Conservation (phyloP, 345 rosid genomes). For the Iberis pinnata region DNA sequence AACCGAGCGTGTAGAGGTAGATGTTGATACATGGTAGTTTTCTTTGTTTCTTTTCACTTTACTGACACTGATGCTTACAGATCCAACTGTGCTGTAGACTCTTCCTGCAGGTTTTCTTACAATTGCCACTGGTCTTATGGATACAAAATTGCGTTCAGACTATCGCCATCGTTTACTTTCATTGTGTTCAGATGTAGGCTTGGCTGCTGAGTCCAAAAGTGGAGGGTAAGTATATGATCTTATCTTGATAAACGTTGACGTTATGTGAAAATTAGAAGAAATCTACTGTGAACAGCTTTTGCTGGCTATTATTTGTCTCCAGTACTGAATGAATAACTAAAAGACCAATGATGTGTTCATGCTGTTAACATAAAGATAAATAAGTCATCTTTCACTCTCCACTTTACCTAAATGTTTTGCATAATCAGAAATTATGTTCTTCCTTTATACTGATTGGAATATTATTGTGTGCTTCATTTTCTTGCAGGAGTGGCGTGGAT, state of each 20-base stretch:
- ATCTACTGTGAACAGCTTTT: constrained; percentile 16
- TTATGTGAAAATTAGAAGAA: neutral
- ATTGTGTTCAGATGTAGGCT: constrained; percentile 95
- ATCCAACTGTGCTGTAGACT: constrained; percentile 69
- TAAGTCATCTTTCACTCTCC: too few species aligned
- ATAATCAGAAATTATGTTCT: neutral
- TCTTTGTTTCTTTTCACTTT: constrained; percentile 14
- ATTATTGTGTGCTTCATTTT: constrained; percentile 11
- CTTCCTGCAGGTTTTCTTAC: constrained; percentile 98
- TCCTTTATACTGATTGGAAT: constrained; percentile 13
- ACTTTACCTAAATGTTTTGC: too few species aligned
- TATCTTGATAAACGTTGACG: constrained; percentile 1
- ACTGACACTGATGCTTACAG: constrained; percentile 41
- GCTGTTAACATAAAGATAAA: neutral
- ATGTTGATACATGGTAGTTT: constrained; percentile 19
- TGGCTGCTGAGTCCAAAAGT: constrained; percentile 94
- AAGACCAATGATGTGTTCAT: neutral
- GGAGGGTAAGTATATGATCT: constrained; percentile 57
- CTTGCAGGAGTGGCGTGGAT: constrained; percentile 95
- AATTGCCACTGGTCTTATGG: constrained; percentile 72
- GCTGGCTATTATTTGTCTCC: too few species aligned
- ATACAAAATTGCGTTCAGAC: constrained; percentile 73
- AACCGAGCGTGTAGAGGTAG: constrained; percentile 89
- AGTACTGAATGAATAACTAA: constrained; percentile 9
- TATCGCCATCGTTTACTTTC: constrained; percentile 88